Conservation (phyloP, 768 basidiomycete genomes). For the Suillus paluster region DNA sequence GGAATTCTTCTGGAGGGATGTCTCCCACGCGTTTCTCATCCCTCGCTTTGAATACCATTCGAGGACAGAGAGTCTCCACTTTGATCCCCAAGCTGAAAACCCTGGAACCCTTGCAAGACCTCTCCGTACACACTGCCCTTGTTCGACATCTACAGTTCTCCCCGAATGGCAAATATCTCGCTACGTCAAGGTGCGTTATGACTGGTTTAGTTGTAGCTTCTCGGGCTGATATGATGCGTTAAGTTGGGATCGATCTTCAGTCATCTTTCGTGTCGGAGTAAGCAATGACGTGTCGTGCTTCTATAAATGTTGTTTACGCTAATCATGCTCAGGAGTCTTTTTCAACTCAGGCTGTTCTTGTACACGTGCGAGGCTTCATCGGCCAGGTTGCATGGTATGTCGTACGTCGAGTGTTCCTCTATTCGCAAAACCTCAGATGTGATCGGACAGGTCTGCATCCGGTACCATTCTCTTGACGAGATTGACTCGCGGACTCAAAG, state of each 20-base stretch:
- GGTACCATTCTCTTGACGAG: conserved; percentile 51
- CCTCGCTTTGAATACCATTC: conserved; percentile 38
- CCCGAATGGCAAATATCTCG: conserved; percentile 55
- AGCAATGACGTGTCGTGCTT: conserved; percentile 21
- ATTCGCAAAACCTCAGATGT: conserved; percentile 10
- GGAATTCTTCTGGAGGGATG: conserved; percentile 33
- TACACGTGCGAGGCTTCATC: conserved; percentile 56
- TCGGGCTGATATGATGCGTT: conserved; percentile 12
- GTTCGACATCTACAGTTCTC: conserved; percentile 61
- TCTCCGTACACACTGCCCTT: conserved; percentile 51
- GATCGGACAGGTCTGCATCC: conserved; percentile 48
- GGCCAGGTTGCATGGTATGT: conserved; percentile 58
- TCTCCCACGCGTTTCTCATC: conserved; percentile 38
- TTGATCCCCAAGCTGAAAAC: conserved; percentile 47
- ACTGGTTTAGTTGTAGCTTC: conserved; percentile 2
- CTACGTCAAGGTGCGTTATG: conserved; percentile 51
- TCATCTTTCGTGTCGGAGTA: conserved; percentile 54
- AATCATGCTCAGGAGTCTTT: conserved; percentile 41
- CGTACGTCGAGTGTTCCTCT: background rate
- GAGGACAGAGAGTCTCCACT: conserved; percentile 43
- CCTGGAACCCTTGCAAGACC: conserved; percentile 45
- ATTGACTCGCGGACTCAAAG: conserved; percentile 51
- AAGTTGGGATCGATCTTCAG: conserved; percentile 56
- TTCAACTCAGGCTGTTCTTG: conserved; percentile 50
- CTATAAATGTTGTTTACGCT: conserved; percentile 18